Conservation (phyloP, 768 basidiomycete genomes). For the Amylocystis lapponica region DNA sequence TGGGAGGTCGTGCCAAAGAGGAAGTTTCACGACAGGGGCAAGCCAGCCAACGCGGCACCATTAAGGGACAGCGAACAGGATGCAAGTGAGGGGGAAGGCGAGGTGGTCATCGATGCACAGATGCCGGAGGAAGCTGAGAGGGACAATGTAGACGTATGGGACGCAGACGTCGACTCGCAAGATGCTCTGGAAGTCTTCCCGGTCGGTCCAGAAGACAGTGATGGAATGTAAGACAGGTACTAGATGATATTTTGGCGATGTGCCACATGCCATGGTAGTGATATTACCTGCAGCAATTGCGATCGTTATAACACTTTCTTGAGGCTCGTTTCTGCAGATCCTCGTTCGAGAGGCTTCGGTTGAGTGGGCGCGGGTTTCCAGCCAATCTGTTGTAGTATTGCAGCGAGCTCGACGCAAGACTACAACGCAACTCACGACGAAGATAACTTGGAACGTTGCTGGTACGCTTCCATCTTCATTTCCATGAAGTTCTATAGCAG, state of each 20-base stretch:
- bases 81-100: constrained; percentile 6
- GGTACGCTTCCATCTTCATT: constrained; percentile 79
- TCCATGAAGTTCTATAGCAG: constrained; percentile 71
- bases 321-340: constrained; percentile 53
- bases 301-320: constrained; percentile 51
- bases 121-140: constrained; percentile 9
- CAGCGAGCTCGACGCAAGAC: background rate
- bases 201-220: no score
- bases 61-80: background rate
- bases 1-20: constrained; percentile 87
- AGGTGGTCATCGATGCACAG: constrained; percentile 1
- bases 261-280: no score
- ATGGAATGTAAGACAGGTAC: no score
- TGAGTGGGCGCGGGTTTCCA: constrained; percentile 74
- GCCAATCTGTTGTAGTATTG: constrained; percentile 50
- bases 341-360: constrained; percentile 59
- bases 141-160: constrained; percentile 7
- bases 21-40: constrained; percentile 56
- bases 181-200: constrained; percentile 4
- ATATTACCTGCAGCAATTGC: no score
- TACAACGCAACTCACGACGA: constrained; percentile 55
- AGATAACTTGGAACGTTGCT: constrained; percentile 95
- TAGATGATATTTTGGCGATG: no score
- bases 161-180: constrained; percentile 8
- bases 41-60: constrained; percentile 12